Base-by-base conservation (phyloP, 2,329 filamentous ascomycete genomes). In the Penicillium rolfsii region DNA sequence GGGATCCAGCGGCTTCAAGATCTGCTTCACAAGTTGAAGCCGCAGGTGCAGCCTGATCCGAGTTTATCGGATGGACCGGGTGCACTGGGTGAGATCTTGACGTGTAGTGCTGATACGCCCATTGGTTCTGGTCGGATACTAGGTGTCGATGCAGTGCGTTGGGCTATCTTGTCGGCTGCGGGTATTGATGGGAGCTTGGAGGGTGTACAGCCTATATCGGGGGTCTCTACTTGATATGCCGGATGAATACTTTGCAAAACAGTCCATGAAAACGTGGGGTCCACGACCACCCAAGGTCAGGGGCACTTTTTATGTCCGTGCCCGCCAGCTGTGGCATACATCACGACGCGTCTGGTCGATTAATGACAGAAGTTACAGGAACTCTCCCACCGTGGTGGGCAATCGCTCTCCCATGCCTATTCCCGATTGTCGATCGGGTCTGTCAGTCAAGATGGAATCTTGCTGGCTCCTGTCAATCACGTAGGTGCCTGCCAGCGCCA, bases 111-210 rank as follows among this genome's bases (percentile, higher is more conserved):
- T 1, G 81, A 84, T 70, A 82, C 80, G 54, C 73, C 77, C 28
- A 62, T 84, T 52, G 76, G 78, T 2, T 76, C 76, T 28, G 80
- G 79, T 33, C 78, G 78, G 58, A 81, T 79, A 60, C 67, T 89
- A 54, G 89, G 89, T 0, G 79, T 91, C 46, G 83, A 86, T 73
- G 82, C 85, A 60, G 73, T 91, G 9, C 77, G 87, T 56, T 89
- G 85, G 83, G 85, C 87, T 2, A 83, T 90, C 55, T 70, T 91
- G 62, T 81, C 82, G 64, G 88, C 88, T 43, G 84, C 84, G 58
- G 86, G 85, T 1, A 73, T 88, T 68, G 83, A 86, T 61, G 72
- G 70, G 33, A 75, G 68, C 55, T 68, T 77, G 35, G 69, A 73
- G 54, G 64, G 61, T 24, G 65, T 41, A 12, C 26, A 41, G 52